phyloP scores from a whole-genome alignment of 2,329 filamentous ascomycete genomes.

The Pseudonectria buxi region DNA sequence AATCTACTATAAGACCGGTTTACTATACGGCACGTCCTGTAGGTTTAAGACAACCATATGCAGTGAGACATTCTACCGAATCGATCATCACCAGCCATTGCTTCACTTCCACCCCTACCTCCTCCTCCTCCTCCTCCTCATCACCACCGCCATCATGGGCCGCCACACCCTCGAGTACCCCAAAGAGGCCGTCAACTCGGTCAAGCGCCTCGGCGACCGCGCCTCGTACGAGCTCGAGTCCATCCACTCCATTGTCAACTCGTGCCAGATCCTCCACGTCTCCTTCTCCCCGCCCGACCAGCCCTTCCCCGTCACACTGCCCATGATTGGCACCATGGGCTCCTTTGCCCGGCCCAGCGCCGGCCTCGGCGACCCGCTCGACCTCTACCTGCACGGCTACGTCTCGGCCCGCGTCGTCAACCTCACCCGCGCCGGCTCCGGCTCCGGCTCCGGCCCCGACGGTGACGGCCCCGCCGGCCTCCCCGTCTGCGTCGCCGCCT shows the following conservation, averaged over 20 bases:
- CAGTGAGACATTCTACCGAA: too few species aligned
- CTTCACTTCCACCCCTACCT: background rate
- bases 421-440: slow-evolving; percentile 33
- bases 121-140: too few species aligned
- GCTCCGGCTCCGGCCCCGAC: slow-evolving; percentile 7
- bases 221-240: slow-evolving; percentile 64
- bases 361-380: slow-evolving; percentile 56
- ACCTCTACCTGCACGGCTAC: slow-evolving; percentile 80
- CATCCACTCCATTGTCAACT: slow-evolving; percentile 71
- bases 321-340: slow-evolving; percentile 81
- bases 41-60: background rate
- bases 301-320: slow-evolving; percentile 70
- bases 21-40: background rate
- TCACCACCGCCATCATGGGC: slow-evolving; percentile 23
- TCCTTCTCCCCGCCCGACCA: slow-evolving; percentile 61
- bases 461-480: too few species aligned
- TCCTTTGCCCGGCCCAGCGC: slow-evolving; percentile 59
- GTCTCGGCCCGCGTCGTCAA: slow-evolving; percentile 73
- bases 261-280: slow-evolving; percentile 67
- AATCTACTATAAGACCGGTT: background rate
- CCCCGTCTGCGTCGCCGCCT: slow-evolving; percentile 66
- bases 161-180: slow-evolving; percentile 50
- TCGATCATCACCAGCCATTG: background rate
- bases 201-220: slow-evolving; percentile 59
- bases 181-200: slow-evolving; percentile 55